Evolutionary conservation across 768 basidiomycete genomes (phyloP).

Genomic region (Leccinum uliginosum): DNA sequence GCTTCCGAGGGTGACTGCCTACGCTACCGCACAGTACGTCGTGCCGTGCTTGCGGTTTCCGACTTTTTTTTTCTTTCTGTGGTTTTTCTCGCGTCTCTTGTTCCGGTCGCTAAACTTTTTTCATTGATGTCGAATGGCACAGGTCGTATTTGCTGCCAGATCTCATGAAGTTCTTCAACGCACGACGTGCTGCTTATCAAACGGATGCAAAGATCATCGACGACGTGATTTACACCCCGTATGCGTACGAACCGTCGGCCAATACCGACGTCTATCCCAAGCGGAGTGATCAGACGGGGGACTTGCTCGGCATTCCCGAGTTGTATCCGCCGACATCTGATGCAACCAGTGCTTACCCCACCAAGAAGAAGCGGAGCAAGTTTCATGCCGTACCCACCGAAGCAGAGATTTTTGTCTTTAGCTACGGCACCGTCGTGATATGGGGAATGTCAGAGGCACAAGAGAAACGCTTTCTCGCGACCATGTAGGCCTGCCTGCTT

Average conservation of each 20-base stretch:
- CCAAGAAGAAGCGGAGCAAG: conserved; percentile 56
- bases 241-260: conserved; percentile 61
- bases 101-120: neutral
- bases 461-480: conserved; percentile 85
- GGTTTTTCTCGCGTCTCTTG: neutral
- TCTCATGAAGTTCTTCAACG: conserved; percentile 85
- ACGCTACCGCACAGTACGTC: conserved; percentile 82
- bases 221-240: conserved; percentile 93
- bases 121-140: neutral
- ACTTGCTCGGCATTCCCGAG: conserved; percentile 77
- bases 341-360: conserved; percentile 30
- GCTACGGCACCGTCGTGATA: conserved; percentile 92
- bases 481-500: conserved; percentile 60
- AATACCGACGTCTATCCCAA: conserved; percentile 26
- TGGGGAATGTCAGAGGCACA: conserved; percentile 97
- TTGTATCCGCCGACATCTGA: conserved; percentile 33
- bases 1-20: conserved; percentile 91
- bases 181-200: conserved; percentile 75
- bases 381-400: conserved; percentile 63
- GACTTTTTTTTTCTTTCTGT: neutral
- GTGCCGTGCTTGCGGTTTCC: neutral
- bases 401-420: conserved; percentile 90
- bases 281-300: conserved; percentile 46
- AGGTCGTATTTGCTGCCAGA: conserved; percentile 90
- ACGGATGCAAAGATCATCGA: conserved; percentile 87